Evolutionary conservation across 2,329 filamentous ascomycete species (phyloP), one percentile per base, ranked within the genome.

Genomic region (Orbilia brochopaga): DNA sequence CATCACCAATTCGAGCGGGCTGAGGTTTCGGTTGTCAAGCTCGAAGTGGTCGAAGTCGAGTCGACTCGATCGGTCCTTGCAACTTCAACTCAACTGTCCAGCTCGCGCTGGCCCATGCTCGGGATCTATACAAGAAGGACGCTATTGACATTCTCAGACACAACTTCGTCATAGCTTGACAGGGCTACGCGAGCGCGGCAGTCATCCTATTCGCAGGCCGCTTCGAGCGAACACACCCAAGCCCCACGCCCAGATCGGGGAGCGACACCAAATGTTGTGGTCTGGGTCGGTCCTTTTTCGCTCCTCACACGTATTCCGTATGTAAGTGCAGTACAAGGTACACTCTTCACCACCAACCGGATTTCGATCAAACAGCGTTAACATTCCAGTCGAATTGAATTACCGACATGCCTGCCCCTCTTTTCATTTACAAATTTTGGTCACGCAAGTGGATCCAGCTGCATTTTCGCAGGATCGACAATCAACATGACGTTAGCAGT

Each of bases 101-200:
- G 57, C 23, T 23, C 27, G 48, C 46, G 30, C 63, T 42, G n/a
- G 60, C 67, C 60, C 60, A 60, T 37, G 59, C 27, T 65, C 60
- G 67, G 66, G 59, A 65, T 72, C 67, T 72, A 65, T 72, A 72
- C 60, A 32, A 55, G 48, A 57, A 57, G 32, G 54, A 48, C 54
- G 50, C 30, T 72, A 72, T 65, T 65, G 67, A 72, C 60, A 61
- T 44, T 60, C 60, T 61, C 60, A 65, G 67, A 72, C 67, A 64
- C 60, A 53, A 53, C 67, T 72, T 72, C 67, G 67, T 72, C 67
- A 72, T 72, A 72, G 51, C 30, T 60, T 57, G 59, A 55, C 67
- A 70, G 67, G 67, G 67, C 67, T 72, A 65, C 67, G 67, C 67
- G 67, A 72, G 67, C 60, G 67, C 60, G 67, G 67, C 67, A 72